Evolutionary conservation across 345 rosid species (phyloP).

Genomic region (Mallotus nudiflorus): DNA sequence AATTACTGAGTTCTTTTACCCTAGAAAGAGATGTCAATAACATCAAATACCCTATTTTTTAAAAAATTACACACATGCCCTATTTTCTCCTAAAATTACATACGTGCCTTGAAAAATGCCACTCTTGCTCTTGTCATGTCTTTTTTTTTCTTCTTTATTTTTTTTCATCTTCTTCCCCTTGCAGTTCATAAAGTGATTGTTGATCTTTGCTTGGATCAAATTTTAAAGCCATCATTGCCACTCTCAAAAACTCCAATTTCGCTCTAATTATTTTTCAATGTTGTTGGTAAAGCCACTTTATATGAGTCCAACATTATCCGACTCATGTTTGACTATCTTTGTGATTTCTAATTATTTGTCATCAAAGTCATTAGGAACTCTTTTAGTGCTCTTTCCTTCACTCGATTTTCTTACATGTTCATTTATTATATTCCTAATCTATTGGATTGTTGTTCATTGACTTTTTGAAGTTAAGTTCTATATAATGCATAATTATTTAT

Average conservation of each 20-base stretch:
- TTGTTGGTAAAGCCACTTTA: conserved; percentile 47
- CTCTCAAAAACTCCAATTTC: too few relatives aligned
- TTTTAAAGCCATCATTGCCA: too few relatives aligned
- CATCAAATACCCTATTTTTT: too few relatives aligned
- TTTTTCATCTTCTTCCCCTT: not conserved
- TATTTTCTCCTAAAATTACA: too few relatives aligned
- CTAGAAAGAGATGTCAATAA: too few relatives aligned
- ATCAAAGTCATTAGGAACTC: conserved; percentile 58
- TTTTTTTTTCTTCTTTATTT: too few relatives aligned
- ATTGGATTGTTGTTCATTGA: not conserved
- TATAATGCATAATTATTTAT: not conserved
- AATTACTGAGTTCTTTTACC: too few relatives aligned
- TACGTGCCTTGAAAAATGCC: too few relatives aligned
- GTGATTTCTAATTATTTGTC: conserved; percentile 52
- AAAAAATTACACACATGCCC: too few relatives aligned
- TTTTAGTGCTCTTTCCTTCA: conserved; percentile 60
- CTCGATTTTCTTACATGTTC: conserved; percentile 75
- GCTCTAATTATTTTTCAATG: too few relatives aligned
- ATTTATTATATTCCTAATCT: not conserved
- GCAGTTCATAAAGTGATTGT: not conserved
- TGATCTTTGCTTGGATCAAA: not conserved
- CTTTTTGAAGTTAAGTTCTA: not conserved
- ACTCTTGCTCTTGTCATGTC: too few relatives aligned
- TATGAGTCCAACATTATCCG: conserved; percentile 70
- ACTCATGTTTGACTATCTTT: conserved; percentile 57